These are phyloP conservation scores for Jatropha podagrica DNA, from an alignment of 441 rosid species.

Conservation along the genomic window DNA sequence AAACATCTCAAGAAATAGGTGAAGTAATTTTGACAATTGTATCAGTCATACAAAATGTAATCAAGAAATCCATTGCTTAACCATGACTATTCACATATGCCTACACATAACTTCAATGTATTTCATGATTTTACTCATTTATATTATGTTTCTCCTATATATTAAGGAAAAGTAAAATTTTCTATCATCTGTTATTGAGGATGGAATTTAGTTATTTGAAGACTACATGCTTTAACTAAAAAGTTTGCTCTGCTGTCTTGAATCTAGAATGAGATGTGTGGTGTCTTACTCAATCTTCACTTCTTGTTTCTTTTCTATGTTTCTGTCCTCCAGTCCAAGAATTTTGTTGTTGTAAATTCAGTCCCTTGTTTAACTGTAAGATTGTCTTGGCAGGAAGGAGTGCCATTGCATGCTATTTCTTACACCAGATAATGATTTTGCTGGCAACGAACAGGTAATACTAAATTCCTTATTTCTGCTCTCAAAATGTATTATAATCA, in stretches of 20 bases:
- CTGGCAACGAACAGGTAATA: conserved; percentile 81
- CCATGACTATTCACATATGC: not conserved
- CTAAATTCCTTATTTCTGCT: not conserved
- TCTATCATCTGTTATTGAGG: not conserved
- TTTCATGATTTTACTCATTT: not conserved
- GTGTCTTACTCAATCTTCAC: not conserved
- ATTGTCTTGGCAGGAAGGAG: conserved; percentile 71
- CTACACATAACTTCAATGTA: not conserved
- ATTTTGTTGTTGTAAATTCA: not conserved
- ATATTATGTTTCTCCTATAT: not conserved
- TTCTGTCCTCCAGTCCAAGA: not conserved
- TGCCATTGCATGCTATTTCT: conserved; percentile 98
- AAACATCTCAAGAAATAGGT: not conserved
- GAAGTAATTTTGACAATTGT: not conserved
- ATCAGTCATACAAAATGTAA: not conserved
- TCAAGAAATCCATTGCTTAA: not conserved
- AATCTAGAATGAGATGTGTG: not conserved
- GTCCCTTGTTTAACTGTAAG: conserved; percentile 8
- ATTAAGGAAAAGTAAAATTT: not conserved
- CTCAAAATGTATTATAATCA: not conserved
- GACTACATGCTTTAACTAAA: not conserved
- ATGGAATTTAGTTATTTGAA: not conserved
- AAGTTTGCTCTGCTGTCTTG: not conserved
- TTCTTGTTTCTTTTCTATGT: too few species aligned
- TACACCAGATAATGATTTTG: conserved; percentile 92